Conservation (phyloP, 2,329 filamentous ascomycete species). For the Zymoseptoria tritici region DNA sequence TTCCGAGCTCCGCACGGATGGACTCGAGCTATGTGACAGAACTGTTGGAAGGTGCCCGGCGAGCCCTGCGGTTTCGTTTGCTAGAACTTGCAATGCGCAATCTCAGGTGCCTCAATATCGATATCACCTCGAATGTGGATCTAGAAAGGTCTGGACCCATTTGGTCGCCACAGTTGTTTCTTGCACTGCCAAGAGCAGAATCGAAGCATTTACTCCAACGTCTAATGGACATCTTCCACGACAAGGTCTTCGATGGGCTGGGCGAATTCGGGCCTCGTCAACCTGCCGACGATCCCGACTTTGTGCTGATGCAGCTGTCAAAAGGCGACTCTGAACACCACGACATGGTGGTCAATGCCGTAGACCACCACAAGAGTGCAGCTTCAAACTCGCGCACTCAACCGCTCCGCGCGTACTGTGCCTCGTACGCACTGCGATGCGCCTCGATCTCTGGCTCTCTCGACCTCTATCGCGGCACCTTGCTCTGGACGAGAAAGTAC, state of each 20-base stretch:
- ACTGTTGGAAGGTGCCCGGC: neutral
- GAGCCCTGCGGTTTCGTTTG: slow-evolving; percentile 2
- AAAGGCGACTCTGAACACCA: slow-evolving; percentile 2
- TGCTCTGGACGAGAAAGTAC: slow-evolving; percentile 33
- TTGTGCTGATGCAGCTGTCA: slow-evolving; percentile 8
- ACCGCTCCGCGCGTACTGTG: slow-evolving; percentile 25
- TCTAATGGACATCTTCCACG: neutral
- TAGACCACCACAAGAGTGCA: slow-evolving; percentile 21
- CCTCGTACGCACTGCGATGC: slow-evolving; percentile 23
- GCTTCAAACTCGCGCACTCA: slow-evolving; percentile 23
- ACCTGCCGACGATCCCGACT: slow-evolving; percentile 3
- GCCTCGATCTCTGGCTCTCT: slow-evolving; percentile 30
- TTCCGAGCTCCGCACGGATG: neutral
- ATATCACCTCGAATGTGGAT: slow-evolving; percentile 9
- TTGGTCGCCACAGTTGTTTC: slow-evolving; percentile 5
- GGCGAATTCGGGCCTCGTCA: neutral
- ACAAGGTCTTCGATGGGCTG: neutral
- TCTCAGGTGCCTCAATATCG: slow-evolving; percentile 1
- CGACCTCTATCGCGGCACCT: slow-evolving; percentile 23
- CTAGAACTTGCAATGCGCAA: slow-evolving; percentile 3
- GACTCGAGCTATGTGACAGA: neutral
- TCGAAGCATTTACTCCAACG: slow-evolving; percentile 6
- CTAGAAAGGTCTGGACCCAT: slow-evolving; percentile 2
- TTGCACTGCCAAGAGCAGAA: slow-evolving; percentile 1
- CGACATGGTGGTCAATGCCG: slow-evolving; percentile 3